Conservation (phyloP, 2,329 filamentous ascomycete species). For the Paraconiothyrium sp. region DNA sequence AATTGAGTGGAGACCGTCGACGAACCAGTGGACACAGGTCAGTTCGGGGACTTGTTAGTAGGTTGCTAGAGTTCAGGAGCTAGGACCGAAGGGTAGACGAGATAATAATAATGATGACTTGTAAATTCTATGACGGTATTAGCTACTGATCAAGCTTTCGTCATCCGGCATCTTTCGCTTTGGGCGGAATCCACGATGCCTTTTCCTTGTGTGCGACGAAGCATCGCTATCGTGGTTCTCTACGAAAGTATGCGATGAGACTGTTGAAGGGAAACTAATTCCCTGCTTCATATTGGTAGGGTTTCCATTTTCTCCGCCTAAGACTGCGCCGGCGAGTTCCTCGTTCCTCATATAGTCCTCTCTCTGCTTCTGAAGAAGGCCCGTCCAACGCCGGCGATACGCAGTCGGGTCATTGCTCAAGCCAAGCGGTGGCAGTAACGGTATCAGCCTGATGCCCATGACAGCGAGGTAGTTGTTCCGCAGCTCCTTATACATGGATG, state of each 20-base stretch:
- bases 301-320: neutral
- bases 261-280: slow-evolving; percentile 2
- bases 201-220: neutral
- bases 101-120: neutral
- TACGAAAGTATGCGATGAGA: neutral
- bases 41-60: neutral
- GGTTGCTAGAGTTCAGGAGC: neutral
- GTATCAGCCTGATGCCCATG: slow-evolving; percentile 9
- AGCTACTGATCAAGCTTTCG: slow-evolving; percentile 3
- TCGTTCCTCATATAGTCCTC: slow-evolving; percentile 10
- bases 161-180: neutral
- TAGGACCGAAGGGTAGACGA: neutral
- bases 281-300: neutral
- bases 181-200: slow-evolving; percentile 3
- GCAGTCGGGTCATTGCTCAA: neutral
- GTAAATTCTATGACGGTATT: neutral
- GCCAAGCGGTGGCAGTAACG: slow-evolving; percentile 8
- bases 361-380: slow-evolving; percentile 7
- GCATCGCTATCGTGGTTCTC: neutral
- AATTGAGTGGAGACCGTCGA: slow-evolving; percentile 4
- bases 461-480: slow-evolving; percentile 17
- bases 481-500: slow-evolving; percentile 10
- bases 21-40: neutral
- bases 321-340: neutral
- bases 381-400: slow-evolving; percentile 18